phyloP scores from a whole-genome alignment of 2,329 filamentous ascomycete species.

The Metarhizium robertsii region DNA sequence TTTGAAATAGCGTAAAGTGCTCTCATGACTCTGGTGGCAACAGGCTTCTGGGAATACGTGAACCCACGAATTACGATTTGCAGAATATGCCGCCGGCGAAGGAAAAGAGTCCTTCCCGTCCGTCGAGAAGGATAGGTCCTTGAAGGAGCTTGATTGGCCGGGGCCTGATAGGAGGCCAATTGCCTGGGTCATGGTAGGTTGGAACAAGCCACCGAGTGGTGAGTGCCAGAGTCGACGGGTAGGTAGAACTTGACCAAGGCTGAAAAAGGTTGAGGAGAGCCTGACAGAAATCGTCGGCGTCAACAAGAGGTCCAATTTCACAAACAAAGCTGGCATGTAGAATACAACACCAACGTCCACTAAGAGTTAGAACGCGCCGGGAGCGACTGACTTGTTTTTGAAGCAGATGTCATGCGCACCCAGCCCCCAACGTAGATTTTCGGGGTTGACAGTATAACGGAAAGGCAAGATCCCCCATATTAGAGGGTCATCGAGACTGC shows the following conservation, averaged over 20 bases:
- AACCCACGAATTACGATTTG: slow-evolving; percentile 71
- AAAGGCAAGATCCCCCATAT: slow-evolving; percentile 86
- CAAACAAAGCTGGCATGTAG: not conserved
- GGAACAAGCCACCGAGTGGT: slow-evolving; percentile 72
- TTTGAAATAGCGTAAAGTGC: slow-evolving; percentile 91
- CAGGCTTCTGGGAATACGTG: slow-evolving; percentile 95
- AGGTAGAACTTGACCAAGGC: slow-evolving; percentile 79
- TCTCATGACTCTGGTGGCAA: slow-evolving; percentile 75
- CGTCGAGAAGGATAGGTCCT: slow-evolving; percentile 49
- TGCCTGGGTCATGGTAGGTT: slow-evolving; percentile 79
- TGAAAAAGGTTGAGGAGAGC: slow-evolving; percentile 69
- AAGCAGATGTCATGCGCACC: slow-evolving; percentile 96
- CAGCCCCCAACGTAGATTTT: slow-evolving; percentile 78
- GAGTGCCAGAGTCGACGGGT: slow-evolving; percentile 78
- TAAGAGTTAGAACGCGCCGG: not conserved
- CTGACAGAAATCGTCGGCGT: slow-evolving; percentile 31
- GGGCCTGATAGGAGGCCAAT: slow-evolving; percentile 67
- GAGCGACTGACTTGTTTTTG: slow-evolving; percentile 57
- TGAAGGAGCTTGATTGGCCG: slow-evolving; percentile 38
- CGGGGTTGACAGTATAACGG: slow-evolving; percentile 59
- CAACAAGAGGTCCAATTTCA: not conserved
- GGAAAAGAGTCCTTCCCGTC: slow-evolving; percentile 56
- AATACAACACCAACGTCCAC: not conserved
- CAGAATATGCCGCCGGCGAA: slow-evolving; percentile 62
- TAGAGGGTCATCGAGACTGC: slow-evolving; percentile 83